Conservation (phyloP, 345 rosid species). For the Camelina hispida region DNA sequence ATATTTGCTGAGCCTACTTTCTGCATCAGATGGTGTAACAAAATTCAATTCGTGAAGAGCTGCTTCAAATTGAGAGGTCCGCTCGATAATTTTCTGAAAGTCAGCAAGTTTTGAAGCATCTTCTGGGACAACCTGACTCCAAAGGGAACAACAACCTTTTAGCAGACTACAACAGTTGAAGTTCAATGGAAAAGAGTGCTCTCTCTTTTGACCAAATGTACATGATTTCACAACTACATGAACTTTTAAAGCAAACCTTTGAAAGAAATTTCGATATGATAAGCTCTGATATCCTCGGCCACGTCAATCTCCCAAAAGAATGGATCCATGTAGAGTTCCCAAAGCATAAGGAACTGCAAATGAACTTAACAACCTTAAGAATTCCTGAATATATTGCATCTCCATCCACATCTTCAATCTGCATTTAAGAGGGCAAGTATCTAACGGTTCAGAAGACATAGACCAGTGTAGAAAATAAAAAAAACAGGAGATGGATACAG, state of each 20-base stretch:
- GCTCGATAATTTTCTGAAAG: conserved; percentile 77
- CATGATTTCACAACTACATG: background rate
- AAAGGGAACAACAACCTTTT: conserved; percentile 28
- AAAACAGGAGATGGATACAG: too few relatives aligned
- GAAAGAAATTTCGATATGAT: conserved; percentile 85
- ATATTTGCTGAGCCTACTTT: conserved; percentile 76
- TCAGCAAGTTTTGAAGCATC: conserved; percentile 89
- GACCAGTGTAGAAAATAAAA: background rate
- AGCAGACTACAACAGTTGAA: conserved; percentile 5
- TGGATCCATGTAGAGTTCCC: conserved; percentile 73
- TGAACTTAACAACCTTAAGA: conserved; percentile 66
- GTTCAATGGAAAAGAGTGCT: conserved; percentile 17
- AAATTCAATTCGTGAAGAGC: conserved; percentile 69
- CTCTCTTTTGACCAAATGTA: conserved; percentile 15
- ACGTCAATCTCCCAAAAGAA: conserved; percentile 89
- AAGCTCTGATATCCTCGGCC: conserved; percentile 91
- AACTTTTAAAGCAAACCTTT: conserved; percentile 60
- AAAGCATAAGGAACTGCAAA: conserved; percentile 68
- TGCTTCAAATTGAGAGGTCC: conserved; percentile 73
- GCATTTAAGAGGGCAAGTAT: conserved; percentile 33
- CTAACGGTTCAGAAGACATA: background rate
- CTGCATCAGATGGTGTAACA: conserved; percentile 71
- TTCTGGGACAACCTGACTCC: conserved; percentile 85
- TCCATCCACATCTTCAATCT: conserved; percentile 64
- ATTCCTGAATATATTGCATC: conserved; percentile 65